Evolutionary conservation across 2,329 filamentous ascomycete genomes (phyloP).

Genomic region (Colletotrichum sidae): DNA sequence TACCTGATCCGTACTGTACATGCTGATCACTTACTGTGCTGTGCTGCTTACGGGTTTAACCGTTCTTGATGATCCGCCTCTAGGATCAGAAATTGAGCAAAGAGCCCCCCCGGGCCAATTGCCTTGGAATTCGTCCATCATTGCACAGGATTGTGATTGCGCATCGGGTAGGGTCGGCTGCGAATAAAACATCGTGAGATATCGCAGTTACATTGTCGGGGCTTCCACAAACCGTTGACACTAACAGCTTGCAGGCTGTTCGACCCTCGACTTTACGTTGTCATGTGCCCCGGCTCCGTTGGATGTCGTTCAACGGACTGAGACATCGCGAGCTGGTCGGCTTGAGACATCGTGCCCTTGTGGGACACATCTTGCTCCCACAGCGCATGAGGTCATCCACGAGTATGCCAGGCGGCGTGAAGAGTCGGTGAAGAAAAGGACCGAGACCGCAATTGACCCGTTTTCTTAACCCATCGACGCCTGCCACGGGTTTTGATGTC

Average conservation of each 20-base stretch:
- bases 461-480: slow-evolving; percentile 14
- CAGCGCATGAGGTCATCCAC: slow-evolving; percentile 34
- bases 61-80: slow-evolving; percentile 34
- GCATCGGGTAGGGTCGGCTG: slow-evolving; percentile 34
- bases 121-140: slow-evolving; percentile 19
- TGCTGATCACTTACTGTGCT: not conserved
- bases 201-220: slow-evolving; percentile 18
- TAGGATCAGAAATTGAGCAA: slow-evolving; percentile 35
- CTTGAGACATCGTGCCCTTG: slow-evolving; percentile 21
- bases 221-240: slow-evolving; percentile 5
- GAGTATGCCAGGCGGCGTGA: slow-evolving; percentile 30
- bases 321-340: slow-evolving; percentile 15
- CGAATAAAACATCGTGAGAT: slow-evolving; percentile 10
- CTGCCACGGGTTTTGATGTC: slow-evolving; percentile 33
- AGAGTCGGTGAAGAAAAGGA: slow-evolving; percentile 38
- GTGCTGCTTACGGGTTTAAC: slow-evolving; percentile 27
- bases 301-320: slow-evolving; percentile 26
- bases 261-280: not conserved
- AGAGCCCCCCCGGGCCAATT: slow-evolving; percentile 30
- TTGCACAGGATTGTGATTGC: slow-evolving; percentile 3
- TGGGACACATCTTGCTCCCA: slow-evolving; percentile 21
- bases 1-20: too few species aligned
- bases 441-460: slow-evolving; percentile 23
- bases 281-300: slow-evolving; percentile 29
- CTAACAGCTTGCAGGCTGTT: slow-evolving; percentile 1